These are phyloP conservation scores for Cutaneotrichosporon dermatis DNA, from an alignment of 1,284 basidiomycete species.

Conservation along the genomic window DNA sequence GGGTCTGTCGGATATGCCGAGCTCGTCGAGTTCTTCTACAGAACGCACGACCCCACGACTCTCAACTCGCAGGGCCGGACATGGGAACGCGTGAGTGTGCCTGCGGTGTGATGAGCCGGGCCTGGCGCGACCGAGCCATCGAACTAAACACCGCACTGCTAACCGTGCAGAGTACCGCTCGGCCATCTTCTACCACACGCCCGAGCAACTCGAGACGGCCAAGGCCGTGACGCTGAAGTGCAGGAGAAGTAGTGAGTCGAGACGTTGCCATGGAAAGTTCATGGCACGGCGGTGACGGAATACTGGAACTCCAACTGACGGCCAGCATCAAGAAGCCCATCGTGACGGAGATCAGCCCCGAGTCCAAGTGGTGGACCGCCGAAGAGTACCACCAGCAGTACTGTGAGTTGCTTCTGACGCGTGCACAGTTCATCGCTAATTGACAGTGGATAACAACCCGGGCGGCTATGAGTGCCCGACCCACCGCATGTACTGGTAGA, in stretches of 20 bases:
- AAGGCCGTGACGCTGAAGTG: slow-evolving; percentile 77
- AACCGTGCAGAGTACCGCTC: slow-evolving; percentile 75
- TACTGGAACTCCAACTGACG: not conserved
- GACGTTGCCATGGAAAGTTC: no score
- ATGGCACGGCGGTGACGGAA: no score
- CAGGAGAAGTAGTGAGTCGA: slow-evolving; percentile 65
- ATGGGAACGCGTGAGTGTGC: slow-evolving; percentile 64
- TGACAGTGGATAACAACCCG: slow-evolving; percentile 48
- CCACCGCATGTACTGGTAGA: slow-evolving; percentile 50
- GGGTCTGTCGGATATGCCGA: slow-evolving; percentile 70
- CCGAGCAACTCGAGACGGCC: slow-evolving; percentile 71
- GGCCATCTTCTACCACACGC: slow-evolving; percentile 76
- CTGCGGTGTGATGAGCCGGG: no score
- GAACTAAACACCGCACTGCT: not conserved
- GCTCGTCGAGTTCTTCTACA: slow-evolving; percentile 88
- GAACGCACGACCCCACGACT: slow-evolving; percentile 91
- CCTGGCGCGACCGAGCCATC: no score
- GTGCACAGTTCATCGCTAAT: no score
- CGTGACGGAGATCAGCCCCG: slow-evolving; percentile 66
- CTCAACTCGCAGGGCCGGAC: slow-evolving; percentile 71
- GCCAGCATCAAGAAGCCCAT: slow-evolving; percentile 68
- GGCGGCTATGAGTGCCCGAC: slow-evolving; percentile 53
- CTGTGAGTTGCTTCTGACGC: slow-evolving; percentile 25
- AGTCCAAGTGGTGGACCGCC: slow-evolving; percentile 71
- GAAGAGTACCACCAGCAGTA: slow-evolving; percentile 84